Evolutionary conservation across 192 early-diverging fungal genomes (phyloP), one percentile per base, ranked within the genome.

Genomic region (Coemansia sp.): DNA sequence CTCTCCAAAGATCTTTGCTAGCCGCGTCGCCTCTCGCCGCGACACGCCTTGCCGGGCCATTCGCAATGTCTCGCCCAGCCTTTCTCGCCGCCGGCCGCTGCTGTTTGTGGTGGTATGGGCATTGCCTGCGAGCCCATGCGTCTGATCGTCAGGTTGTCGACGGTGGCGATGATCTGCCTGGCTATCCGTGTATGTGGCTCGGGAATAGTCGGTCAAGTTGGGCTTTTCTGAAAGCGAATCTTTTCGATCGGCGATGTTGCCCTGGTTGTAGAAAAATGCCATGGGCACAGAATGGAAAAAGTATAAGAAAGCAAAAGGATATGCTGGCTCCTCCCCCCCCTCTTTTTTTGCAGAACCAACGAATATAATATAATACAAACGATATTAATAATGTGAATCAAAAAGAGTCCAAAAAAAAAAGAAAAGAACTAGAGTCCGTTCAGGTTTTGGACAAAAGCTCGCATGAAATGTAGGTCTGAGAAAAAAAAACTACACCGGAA

Each of bases 181-280:
- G 46, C 13, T 17, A 14, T 56, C 23, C 25, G 29, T 23, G 9
- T 25, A 10, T 52, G 23, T 20, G 3, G 49, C 9, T 7, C 10
- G 49, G 23, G 49, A 25, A 25, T 25, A 25, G 23, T 52, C 23
- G 49, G 3, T 17, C 49, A 41, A 32, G 45, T 33, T 59, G 9
- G 49, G 22, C 33, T 52, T 45, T 36, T 56, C 32, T 46, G 11
- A 36, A 10, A 52, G 15, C 49, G 19, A 25, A 8, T 66, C 64
- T 63, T 63, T 61, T 65, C 65, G 65, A 34, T 71, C 69, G 23
- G 49, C 46, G 14, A 52, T 15, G 57, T 67, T 67, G 29, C 74
- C 74, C n/a, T 73, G 79, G 63, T 62, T 75, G 43, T 67, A 81
- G 22, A 73, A 81, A 33, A 81, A 81, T 25, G 79, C 79, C 79